phyloP scores from a whole-genome alignment of 1,284 basidiomycete genomes.

The Leccinum griseonigrum region DNA sequence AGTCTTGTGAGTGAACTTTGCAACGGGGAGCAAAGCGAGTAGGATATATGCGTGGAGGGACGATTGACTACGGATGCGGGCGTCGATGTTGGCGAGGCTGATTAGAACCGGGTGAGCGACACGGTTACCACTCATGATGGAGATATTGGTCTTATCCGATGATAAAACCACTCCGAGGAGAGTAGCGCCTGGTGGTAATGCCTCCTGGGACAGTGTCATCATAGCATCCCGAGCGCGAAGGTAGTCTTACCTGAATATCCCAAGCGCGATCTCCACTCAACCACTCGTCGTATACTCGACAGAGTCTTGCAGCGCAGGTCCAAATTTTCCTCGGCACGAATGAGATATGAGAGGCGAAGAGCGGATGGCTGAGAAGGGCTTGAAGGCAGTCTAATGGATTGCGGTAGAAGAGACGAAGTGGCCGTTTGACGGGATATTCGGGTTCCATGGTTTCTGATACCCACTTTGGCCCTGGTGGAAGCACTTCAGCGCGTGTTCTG shows the following conservation, averaged over 20 bases:
- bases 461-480: not conserved
- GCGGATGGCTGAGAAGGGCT: too few relatives aligned
- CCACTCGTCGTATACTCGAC: slow-evolving; percentile 5
- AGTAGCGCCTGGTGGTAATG: not conserved
- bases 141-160: too few relatives aligned
- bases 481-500: not conserved
- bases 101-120: too few relatives aligned
- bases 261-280: not conserved
- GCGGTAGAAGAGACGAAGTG: not conserved
- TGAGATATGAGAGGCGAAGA: not conserved
- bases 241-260: not conserved
- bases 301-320: not conserved
- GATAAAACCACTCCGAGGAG: not conserved
- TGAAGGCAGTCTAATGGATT: too few relatives aligned
- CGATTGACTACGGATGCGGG: too few relatives aligned
- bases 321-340: slow-evolving; percentile 6
- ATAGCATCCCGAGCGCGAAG: too few relatives aligned
- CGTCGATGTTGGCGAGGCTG: too few relatives aligned
- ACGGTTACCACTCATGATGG: too few relatives aligned
- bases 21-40: too few relatives aligned
- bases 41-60: too few relatives aligned
- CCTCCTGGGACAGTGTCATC: not conserved
- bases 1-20: too few relatives aligned
- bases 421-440: not conserved
- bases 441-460: not conserved